Percentiles rank a stretch among this genome's conserved stretches.
These are phyloP conservation scores for Kappamyces sp. DNA, from an alignment of 192 early-diverging fungal species.

Conservation along the genomic window DNA sequence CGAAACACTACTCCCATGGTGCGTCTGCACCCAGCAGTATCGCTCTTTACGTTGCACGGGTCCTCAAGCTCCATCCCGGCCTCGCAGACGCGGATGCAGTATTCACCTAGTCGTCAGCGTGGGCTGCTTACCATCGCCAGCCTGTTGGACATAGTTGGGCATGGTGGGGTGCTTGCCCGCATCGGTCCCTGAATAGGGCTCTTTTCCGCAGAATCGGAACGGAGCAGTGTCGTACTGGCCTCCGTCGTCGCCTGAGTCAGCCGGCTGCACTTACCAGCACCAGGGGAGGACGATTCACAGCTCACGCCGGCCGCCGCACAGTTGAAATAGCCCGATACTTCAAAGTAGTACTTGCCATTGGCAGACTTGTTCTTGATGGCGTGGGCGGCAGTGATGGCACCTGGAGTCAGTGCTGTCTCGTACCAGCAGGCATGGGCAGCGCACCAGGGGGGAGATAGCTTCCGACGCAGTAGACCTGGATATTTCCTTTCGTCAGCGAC, in stretches of 20 bases:
- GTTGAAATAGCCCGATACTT: slow-evolving; percentile 20
- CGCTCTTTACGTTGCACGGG: slow-evolving; percentile 29
- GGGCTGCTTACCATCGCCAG: slow-evolving; percentile 12
- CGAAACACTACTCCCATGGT: slow-evolving; percentile 18
- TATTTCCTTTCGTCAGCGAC: slow-evolving; percentile 11
- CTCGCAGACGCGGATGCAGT: slow-evolving; percentile 18
- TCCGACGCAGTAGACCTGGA: slow-evolving; percentile 27
- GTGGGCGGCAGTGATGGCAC: slow-evolving; percentile 20
- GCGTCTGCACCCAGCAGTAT: slow-evolving; percentile 19
- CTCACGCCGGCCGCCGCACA: slow-evolving; percentile 15
- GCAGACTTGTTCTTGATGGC: slow-evolving; percentile 14
- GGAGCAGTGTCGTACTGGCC: slow-evolving; percentile 28
- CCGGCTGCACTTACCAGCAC: slow-evolving; percentile 20
- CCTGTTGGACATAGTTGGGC: slow-evolving; percentile 4
- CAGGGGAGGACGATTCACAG: slow-evolving; percentile 7
- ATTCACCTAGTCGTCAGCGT: neutral
- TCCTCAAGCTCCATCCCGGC: slow-evolving; percentile 9
- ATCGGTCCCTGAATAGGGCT: slow-evolving; percentile 27
- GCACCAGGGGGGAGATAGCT: slow-evolving; percentile 24
- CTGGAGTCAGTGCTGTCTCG: neutral
- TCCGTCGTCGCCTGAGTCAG: slow-evolving; percentile 18
- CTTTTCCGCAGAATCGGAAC: slow-evolving; percentile 26
- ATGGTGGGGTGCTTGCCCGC: slow-evolving; percentile 10
- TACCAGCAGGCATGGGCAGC: slow-evolving; percentile 7
- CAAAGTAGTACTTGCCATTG: slow-evolving; percentile 13